Base-by-base conservation (phyloP, 2,329 filamentous ascomycete species). In the Leptographium lundbergii region DNA sequence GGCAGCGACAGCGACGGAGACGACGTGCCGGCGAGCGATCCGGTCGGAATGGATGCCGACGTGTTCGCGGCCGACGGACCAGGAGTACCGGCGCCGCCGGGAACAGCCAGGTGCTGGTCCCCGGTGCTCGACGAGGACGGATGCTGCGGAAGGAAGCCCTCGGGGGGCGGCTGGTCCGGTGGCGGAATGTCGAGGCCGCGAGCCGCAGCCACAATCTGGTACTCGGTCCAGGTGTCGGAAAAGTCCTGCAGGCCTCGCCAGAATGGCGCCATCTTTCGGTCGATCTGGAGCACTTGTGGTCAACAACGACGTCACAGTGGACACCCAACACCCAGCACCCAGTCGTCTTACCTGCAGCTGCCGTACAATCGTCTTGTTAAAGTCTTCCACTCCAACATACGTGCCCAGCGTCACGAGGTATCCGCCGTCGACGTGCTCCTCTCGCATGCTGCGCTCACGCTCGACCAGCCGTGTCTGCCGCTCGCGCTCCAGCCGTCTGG, bases 221-320 rank as follows among this genome's bases (percentile, higher is more conserved):
- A 86, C 68, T 99, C 94, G 14, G 90, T 88, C 94, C 94, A 99
- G 57, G 83, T 88, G 25, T 89, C 82, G 19, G 86, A 87, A 71
- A 94, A 90, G 70, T 97, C 91, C 63, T 96, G 87, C 4, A 99
- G 76, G 6, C 94, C 94, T 68, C 87, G 86, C 91, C 92, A 99
- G 71, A 99, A 99, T 0, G 94, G 94, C 50, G 94, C 94, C 62
- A 99, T 74, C 62, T 88, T 86, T 65, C 94, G 82, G 73, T 99
- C 94, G 69, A 99, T 91, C 92, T 97, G 63, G 52, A 61, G 22
- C 56, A 50, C 7, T 2, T 4, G 34, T 6, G 7, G 57, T 67
- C 48, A 68, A 62, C 19, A 56, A 24, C 24, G 10, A n/a, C n/a
- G 22, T 14, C 36, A 17, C 32, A 10, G 32, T 34, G 32, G 32